phyloP scores from a whole-genome alignment of 2,329 filamentous ascomycete genomes.

The Hawksworthiomyces lignivorus region DNA sequence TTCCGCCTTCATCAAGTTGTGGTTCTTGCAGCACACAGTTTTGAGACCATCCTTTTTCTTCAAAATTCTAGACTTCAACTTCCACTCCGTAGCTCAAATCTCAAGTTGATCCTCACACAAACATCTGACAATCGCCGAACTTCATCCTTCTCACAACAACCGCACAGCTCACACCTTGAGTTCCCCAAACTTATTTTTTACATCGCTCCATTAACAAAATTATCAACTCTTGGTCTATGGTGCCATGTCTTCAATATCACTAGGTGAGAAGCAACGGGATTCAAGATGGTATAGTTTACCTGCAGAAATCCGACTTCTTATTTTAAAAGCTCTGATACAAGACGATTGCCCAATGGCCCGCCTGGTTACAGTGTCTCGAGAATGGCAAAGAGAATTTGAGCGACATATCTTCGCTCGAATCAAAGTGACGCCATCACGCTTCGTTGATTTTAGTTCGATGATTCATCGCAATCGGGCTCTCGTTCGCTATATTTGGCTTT shows the following conservation, averaged over 20 bases:
- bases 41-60: too few relatives aligned
- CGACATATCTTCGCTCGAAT: conserved; percentile 23
- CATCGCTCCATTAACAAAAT: conserved; percentile 9
- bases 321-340: conserved; percentile 17
- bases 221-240: conserved; percentile 6
- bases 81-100: too few relatives aligned
- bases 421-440: conserved; percentile 21
- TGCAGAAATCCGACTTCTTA: conserved; percentile 18
- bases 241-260: conserved; percentile 13
- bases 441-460: conserved; percentile 22
- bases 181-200: conserved; percentile 1
- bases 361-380: conserved; percentile 16
- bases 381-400: conserved; percentile 24
- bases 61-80: too few relatives aligned
- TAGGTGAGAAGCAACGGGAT: conserved; percentile 9
- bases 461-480: conserved; percentile 21
- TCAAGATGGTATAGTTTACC: conserved; percentile 17
- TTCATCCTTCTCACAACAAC: not conserved
- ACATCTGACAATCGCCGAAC: not conserved
- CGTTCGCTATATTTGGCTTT: conserved; percentile 23
- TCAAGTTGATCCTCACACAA: too few relatives aligned
- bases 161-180: not conserved
- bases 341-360: conserved; percentile 17
- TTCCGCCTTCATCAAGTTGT: too few relatives aligned
- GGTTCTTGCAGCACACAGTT: too few relatives aligned